Percentiles rank a stretch among this genome's conserved stretches.
Evolutionary conservation across 768 basidiomycete genomes (phyloP).

Genomic region (Rhodotorula graminis): DNA sequence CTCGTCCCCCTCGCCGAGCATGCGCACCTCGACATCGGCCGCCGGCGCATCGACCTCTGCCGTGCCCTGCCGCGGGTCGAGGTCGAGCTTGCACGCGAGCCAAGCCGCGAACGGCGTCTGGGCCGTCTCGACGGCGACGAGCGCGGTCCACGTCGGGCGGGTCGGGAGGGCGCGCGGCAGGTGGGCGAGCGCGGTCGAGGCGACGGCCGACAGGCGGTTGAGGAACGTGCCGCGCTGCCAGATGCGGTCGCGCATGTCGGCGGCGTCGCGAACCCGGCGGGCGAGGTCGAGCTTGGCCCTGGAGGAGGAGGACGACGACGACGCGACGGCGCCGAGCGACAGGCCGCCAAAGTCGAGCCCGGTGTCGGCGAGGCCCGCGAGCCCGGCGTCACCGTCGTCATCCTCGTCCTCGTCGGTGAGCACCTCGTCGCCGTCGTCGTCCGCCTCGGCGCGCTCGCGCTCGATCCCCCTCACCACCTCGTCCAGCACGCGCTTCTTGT

Average conservation of each 20-base stretch:
- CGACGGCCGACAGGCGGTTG: constrained; percentile 50
- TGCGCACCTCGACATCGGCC: background rate
- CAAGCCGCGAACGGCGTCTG: constrained; percentile 13
- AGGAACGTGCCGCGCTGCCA: constrained; percentile 74
- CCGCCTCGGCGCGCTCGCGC: constrained; percentile 8
- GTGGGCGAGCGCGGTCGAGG: constrained; percentile 34
- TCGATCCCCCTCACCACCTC: background rate
- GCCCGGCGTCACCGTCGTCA: background rate
- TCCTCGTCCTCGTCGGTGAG: constrained; percentile 22
- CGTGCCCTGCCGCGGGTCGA: background rate
- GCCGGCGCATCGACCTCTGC: background rate
- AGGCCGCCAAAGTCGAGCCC: constrained; percentile 52
- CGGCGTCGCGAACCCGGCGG: constrained; percentile 54
- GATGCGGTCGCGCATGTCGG: constrained; percentile 63
- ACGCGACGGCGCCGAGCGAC: background rate
- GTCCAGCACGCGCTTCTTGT: background rate
- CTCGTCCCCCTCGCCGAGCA: background rate
- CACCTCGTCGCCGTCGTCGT: constrained; percentile 22
- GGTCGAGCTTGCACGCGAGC: constrained; percentile 31
- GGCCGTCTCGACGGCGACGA: background rate
- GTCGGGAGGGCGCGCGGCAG: background rate
- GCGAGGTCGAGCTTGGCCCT: background rate
- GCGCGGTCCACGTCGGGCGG: constrained; percentile 6
- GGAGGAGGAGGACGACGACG: too few species aligned
- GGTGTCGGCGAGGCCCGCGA: constrained; percentile 9